Base-by-base conservation (phyloP, 305 asterid genomes). In the Fraxinus xanthoxyloides region DNA sequence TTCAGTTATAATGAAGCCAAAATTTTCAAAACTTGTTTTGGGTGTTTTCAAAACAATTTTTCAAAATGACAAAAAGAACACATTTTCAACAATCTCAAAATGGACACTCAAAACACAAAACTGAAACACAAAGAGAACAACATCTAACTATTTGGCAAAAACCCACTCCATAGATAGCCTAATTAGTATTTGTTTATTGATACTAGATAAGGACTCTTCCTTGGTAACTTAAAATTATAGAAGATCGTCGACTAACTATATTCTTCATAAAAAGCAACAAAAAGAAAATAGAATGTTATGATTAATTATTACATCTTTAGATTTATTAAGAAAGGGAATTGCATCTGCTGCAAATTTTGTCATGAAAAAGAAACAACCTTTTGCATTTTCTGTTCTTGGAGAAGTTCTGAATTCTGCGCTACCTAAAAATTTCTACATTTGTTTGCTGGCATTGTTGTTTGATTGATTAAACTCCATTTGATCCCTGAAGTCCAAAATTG, bases 401-500 rank as follows among this genome's bases (percentile, higher is more conserved):
- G 12, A n/a, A 5, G 65, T 28, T 12, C 19, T 12, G 17, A 23
- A 73, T 15, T 43, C 7, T 10, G 24, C 3, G 7, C 24, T 32
- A 28, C 48, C 9, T 79, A 56, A 51, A n/a, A 26, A 78, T 75
- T 82, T 54, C 83, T 48, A 78, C 43, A 32, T 75, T 12, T 36
- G 17, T 51, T 78, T 21, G 72, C 75, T 30, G 48, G 63, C 32
- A 19, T 24, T 26, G 78, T 35, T 34, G 8, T 26, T 35, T 82
- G 24, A 34, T 35, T 82, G 24, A 34, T 5, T 0, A 67, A 76
- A 76, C 72, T 32, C 21, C 35, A 46, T 23, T 30, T 19, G 48
- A 61, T 3, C 26, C 43, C 21, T 4, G 2, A 78, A 69, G 65
- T 82, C 48, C 78, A 82, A 78, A 85, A 9, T 28, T 59, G 79